phyloP scores from a whole-genome alignment of 2,329 filamentous ascomycete genomes.

The Colletotrichum spaethianum region DNA sequence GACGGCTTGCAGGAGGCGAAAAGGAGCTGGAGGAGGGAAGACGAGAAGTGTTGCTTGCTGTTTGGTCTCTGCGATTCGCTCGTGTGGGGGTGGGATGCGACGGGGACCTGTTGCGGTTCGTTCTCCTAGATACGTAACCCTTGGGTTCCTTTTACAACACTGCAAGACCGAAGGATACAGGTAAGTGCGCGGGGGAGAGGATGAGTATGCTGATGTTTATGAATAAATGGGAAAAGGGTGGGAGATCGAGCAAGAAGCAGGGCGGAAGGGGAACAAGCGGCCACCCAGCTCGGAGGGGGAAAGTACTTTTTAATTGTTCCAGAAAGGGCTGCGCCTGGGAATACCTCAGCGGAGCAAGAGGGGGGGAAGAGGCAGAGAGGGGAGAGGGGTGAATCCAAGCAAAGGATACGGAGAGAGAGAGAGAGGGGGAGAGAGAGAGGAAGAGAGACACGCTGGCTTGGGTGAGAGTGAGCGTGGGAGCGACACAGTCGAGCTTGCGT shows the following conservation, averaged over 20 bases:
- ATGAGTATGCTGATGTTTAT: neutral
- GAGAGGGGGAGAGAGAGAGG: neutral
- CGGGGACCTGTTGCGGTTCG: neutral
- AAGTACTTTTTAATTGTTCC: constrained; percentile 39
- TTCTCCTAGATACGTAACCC: neutral
- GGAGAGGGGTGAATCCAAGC: constrained; percentile 10
- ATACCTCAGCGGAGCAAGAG: constrained; percentile 23
- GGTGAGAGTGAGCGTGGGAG: neutral
- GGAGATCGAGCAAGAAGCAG: constrained; percentile 1
- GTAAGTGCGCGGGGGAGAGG: neutral
- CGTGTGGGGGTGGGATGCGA: neutral
- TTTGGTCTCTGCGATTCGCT: neutral
- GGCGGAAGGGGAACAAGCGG: neutral
- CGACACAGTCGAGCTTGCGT: neutral
- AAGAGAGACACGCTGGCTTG: constrained; percentile 7
- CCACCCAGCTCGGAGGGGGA: constrained; percentile 3
- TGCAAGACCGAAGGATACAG: neutral
- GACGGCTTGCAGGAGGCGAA: constrained; percentile 3
- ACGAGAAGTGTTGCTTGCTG: neutral
- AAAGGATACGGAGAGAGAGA: constrained; percentile 5
- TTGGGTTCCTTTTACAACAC: neutral
- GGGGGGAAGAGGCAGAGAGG: constrained; percentile 6
- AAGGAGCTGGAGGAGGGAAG: neutral
- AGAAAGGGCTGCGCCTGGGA: constrained; percentile 23
- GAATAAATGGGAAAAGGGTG: neutral